Evolutionary conservation across 1,284 basidiomycete genomes (phyloP), one percentile per base, ranked within the genome.

Genomic region (Leccinum ponderosum): DNA sequence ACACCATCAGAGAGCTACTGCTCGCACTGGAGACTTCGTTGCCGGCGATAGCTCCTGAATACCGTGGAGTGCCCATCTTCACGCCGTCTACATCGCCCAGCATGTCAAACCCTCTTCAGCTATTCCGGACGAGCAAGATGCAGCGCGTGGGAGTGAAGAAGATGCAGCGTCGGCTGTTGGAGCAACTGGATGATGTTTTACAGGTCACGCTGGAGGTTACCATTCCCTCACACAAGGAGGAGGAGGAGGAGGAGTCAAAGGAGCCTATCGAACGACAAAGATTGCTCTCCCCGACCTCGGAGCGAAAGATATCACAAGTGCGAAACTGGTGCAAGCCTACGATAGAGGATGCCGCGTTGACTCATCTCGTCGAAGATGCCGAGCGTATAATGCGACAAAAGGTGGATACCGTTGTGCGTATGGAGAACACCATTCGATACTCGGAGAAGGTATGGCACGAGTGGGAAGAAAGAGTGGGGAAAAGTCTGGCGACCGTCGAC

Each of bases 371-470:
- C 58, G 85, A 89, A 62, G 96, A 99, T 71, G 90, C 90, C 7
- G 94, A 96, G 68, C 86, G 90, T 39, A 85, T 97, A 39, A 92
- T 97, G 82, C 84, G 93, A 39, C 88, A 93, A 75, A 99, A 99
- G 82, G 87, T 96, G 64, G 96, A 96, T 76, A 95, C 91, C 64
- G 93, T 98, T 53, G 94, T 95, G 62, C 90, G 97, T 48, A 91
- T 99, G 89, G 93, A 97, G 77, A 98, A 98, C 74, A 98, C 95
- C 25, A 97, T 99, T 66, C 84, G 94, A 62, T 99, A 99, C 76
- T 91, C 95, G 37, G 97, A 99, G 79, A 97, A 97, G 78, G 93
- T 98, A 27, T 89, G 97, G 75, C 90, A 92, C 68, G 97, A 99
- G 76, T 99, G 97, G 95, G 93, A 98, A 74, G 92, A 93, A 73